phyloP scores from a whole-genome alignment of 106 monocot genomes.

The Chionographis japonica region DNA sequence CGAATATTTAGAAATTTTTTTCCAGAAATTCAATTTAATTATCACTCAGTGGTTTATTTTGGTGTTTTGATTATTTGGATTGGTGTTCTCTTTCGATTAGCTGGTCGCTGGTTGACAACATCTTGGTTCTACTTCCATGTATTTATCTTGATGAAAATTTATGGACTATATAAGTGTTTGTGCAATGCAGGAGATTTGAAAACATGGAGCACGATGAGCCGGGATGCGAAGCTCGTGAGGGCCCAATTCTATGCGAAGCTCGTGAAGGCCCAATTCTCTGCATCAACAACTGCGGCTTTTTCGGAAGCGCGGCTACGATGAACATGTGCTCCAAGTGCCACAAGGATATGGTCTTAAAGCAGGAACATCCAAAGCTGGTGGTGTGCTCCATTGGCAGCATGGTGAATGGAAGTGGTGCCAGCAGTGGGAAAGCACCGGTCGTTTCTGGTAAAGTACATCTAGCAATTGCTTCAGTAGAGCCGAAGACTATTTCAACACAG shows the following conservation, averaged over 20 bases:
- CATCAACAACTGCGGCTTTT: conserved; percentile 62
- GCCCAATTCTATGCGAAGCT: neutral
- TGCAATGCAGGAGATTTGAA: conserved; percentile 1
- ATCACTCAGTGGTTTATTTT: too few species aligned
- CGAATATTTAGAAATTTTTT: too few species aligned
- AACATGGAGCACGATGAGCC: conserved; percentile 37
- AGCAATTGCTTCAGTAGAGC: conserved; percentile 13
- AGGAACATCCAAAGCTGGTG: conserved; percentile 38
- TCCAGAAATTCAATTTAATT: too few species aligned
- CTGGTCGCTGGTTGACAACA: too few species aligned
- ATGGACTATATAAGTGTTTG: too few species aligned
- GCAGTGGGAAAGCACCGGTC: conserved; percentile 9
- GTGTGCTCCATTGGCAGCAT: conserved; percentile 38
- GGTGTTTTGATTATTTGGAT: too few species aligned
- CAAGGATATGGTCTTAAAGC: conserved; percentile 41
- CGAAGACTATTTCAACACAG: conserved; percentile 15
- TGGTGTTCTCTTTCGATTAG: too few species aligned
- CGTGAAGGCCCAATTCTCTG: conserved; percentile 51
- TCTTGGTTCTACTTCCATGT: too few species aligned
- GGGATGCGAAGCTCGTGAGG: conserved; percentile 30
- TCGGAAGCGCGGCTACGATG: conserved; percentile 47
- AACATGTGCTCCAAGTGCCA: conserved; percentile 70
- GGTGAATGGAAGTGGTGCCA: conserved; percentile 18
- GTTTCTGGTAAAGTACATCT: neutral
- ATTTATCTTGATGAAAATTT: too few species aligned